phyloP scores from a whole-genome alignment of 495 filamentous ascomycete genomes.

The Trichoderma virens region DNA sequence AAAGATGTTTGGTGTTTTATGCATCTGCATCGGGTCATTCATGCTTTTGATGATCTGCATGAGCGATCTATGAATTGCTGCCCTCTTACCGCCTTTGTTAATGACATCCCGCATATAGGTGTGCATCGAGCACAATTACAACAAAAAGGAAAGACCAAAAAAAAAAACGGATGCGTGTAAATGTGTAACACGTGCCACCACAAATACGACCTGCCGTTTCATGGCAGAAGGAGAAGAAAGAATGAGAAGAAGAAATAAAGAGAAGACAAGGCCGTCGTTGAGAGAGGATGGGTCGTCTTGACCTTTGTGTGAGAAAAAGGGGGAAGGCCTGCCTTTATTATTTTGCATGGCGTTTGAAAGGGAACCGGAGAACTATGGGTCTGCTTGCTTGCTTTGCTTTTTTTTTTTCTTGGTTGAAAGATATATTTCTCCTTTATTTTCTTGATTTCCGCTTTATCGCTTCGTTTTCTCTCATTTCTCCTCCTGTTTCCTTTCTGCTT shows the following conservation, averaged over 20 bases:
- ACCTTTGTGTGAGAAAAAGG: constrained; percentile 14
- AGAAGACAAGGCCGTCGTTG: neutral
- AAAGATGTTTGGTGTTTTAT: neutral
- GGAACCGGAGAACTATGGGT: neutral
- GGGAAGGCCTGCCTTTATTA: too few relatives aligned
- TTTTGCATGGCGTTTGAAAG: constrained; percentile 3
- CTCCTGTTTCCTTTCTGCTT: constrained; percentile 10
- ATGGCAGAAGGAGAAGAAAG: neutral
- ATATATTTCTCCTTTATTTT: too few relatives aligned
- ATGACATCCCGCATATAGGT: neutral
- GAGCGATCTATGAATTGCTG: constrained; percentile 16
- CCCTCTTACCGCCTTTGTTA: constrained; percentile 4
- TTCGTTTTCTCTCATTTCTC: neutral
- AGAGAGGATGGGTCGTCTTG: neutral
- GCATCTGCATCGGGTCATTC: constrained; percentile 1
- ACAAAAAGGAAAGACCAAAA: neutral
- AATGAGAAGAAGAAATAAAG: neutral
- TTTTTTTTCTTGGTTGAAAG: too few relatives aligned
- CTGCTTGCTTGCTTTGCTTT: constrained; percentile 15
- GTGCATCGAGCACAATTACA: neutral
- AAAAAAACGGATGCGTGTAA: neutral
- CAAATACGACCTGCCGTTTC: neutral
- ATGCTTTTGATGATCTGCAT: constrained; percentile 15
- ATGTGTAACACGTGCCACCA: neutral
- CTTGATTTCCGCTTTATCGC: neutral